Base-by-base conservation (phyloP, 176 grass and related monocot genomes). In the Phyllostachys edulis region DNA sequence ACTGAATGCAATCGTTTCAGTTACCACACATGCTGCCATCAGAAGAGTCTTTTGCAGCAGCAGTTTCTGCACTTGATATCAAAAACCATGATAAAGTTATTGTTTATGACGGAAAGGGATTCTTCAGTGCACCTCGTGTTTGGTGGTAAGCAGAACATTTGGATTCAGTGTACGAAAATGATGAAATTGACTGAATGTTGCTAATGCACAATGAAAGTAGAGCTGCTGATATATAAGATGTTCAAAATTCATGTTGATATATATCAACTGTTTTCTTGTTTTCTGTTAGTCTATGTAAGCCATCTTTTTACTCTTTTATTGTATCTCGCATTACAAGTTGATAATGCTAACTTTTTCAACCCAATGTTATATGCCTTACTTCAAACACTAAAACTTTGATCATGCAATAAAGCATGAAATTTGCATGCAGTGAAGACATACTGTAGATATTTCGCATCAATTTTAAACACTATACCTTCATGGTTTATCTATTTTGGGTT, bases 21-120 rank as follows among this genome's bases (percentile, higher is more conserved):
- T 88, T 98, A 79, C 89, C 93, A 23, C 96, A 96, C 85, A 99
- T 96, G 96, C 63, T 99, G 52, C 93, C 93, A 77, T 92, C 85
- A 71, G 79, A 96, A 89, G 90, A 90, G 60, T 89, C 93, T 81
- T 99, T 99, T 82, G 82, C 89, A 76, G 93, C 87, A 65, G 89
- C 86, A 59, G 66, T 94, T 86, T 93, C 93, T 23, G 82, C 84
- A 62, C 89, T 99, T 69, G 93, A 59, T 85, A 90, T 98, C 21
- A 85, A 69, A 51, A 92, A 99, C 49, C 76, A 90, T 17, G 93
- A 99, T 79, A 83, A 78, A 82, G 73, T 99, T 52, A 81, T 99
- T 84, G 71, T 99, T 81, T 99, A 96, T 92, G 96, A 99, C 78
- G 89, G 85, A 72, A 99, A 99, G 50, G 96, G 93, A 11, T 77